These are phyloP conservation scores for Pseudopyrenochaeta lycopersici DNA, from an alignment of 2,329 filamentous ascomycete genomes.

Conservation along the genomic window DNA sequence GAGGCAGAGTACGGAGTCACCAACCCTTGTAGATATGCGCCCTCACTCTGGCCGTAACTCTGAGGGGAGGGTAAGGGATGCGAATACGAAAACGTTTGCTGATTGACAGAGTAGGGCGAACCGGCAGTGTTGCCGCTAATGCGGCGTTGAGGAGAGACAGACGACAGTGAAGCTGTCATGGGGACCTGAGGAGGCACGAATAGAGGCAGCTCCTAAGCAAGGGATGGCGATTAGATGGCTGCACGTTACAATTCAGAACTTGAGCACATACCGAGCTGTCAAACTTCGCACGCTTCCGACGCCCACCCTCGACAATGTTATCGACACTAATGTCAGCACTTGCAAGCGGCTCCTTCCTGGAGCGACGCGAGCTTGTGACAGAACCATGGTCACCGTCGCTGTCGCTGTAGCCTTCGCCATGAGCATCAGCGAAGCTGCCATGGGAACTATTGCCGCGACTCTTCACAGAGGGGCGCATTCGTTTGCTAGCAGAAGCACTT, in stretches of 20 bases:
- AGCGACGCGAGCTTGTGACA: slow-evolving; percentile 74
- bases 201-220: slow-evolving; percentile 83
- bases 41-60: slow-evolving; percentile 64
- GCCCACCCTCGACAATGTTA: slow-evolving; percentile 96
- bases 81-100: slow-evolving; percentile 81
- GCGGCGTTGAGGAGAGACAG: slow-evolving; percentile 88
- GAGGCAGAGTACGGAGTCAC: slow-evolving; percentile 48
- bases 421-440: slow-evolving; percentile 66
- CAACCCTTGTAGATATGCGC: slow-evolving; percentile 47
- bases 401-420: slow-evolving; percentile 80
- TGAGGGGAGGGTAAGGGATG: slow-evolving; percentile 85
- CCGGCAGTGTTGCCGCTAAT: slow-evolving; percentile 74
- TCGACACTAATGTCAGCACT: slow-evolving; percentile 98
- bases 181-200: slow-evolving; percentile 86
- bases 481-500: slow-evolving; percentile 79
- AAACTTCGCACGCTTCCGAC: slow-evolving; percentile 91
- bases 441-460: slow-evolving; percentile 70
- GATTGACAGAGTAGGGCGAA: slow-evolving; percentile 78
- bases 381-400: slow-evolving; percentile 83
- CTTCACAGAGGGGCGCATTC: slow-evolving; percentile 73
- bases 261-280: slow-evolving; percentile 88
- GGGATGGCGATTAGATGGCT: slow-evolving; percentile 33
- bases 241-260: slow-evolving; percentile 15
- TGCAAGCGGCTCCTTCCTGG: slow-evolving; percentile 82
- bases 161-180: slow-evolving; percentile 94